Evolutionary conservation across 495 filamentous ascomycete species (phyloP), one percentile per base, ranked within the genome.

Genomic region (Antarctomyces pellizariae): DNA sequence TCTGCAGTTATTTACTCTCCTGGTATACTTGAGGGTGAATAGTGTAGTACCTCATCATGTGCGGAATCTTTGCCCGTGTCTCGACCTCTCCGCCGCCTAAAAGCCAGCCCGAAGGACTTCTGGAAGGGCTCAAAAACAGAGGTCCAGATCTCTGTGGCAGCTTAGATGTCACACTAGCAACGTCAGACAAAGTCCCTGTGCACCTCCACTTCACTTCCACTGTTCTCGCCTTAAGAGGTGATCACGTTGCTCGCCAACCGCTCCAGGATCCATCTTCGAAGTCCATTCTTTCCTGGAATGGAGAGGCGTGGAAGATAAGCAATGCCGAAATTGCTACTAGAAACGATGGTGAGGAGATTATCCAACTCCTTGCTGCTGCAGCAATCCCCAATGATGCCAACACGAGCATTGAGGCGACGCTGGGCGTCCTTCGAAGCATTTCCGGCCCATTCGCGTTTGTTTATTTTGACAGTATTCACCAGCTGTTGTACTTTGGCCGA

Each of bases 261-360:
- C 59, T 90, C 11, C 47, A 57, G 20, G 67, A 77, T 37, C 10
- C 36, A 3, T 31, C 36, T 2, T 62, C 57, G n/a, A 59, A 59
- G 11, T 84, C 75, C 5, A 54, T 77, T 7, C 57, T 99, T 9
- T 93, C 84, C 57, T 99, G 86, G 84, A 95, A 95, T 39, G 86
- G 86, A n/a, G 86, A 99, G 44, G 89, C 82, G 5, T 99, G 86
- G 86, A 71, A 59, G 27, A 59, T 90, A 28, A 41, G 38, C 12
- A 24, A 29, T 14, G 54, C 52, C 11, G 45, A 59, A 8, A 32
- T 55, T 15, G 50, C 82, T 13, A 35, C 39, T 13, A 68, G 63
- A 19, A 93, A 90, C 45, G 86, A 99, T 44, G 74, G 75, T 1
- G 59, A 75, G 38, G 46, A 46, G 7, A 56, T 97, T 8, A 71